These are phyloP conservation scores for Trichoderma citrinoviride DNA, from an alignment of 2,329 filamentous ascomycete genomes.

Conservation along the genomic window DNA sequence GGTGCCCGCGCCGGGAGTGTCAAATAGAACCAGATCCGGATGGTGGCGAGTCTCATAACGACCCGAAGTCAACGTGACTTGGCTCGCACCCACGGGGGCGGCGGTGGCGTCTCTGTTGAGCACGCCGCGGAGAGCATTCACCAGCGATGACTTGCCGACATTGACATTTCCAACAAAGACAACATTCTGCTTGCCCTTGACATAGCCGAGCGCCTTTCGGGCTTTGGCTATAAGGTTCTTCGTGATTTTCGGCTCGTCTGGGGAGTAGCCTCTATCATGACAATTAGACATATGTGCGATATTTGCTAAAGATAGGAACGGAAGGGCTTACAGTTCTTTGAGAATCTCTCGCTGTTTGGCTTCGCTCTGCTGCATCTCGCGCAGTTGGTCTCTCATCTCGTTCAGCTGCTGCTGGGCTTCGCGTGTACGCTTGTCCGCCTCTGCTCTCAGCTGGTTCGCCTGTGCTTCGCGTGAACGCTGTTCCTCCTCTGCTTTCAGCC, in stretches of 20 bases:
- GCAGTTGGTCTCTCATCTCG: too few relatives aligned
- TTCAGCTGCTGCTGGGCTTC: too few relatives aligned
- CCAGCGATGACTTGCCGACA: not conserved
- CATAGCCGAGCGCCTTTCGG: not conserved
- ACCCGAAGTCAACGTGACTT: not conserved
- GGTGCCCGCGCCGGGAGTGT: not conserved
- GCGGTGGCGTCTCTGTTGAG: not conserved
- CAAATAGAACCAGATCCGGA: not conserved
- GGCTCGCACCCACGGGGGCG: not conserved
- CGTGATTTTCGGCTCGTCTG: not conserved
- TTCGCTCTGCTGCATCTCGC: not conserved
- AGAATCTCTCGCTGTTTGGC: not conserved
- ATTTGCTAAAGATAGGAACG: rapidly evolving
- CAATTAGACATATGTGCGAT: not conserved
- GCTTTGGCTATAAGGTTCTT: not conserved
- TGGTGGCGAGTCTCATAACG: not conserved
- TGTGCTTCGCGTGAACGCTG: too few relatives aligned
- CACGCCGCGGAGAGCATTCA: not conserved
- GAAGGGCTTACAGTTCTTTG: not conserved
- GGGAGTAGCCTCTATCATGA: not conserved
- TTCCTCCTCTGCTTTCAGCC: too few relatives aligned
- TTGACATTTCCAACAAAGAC: not conserved
- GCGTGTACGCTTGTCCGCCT: too few relatives aligned
- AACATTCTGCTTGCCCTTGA: not conserved
- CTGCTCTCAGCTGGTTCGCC: too few relatives aligned